phyloP scores from a whole-genome alignment of 192 early-diverging fungal genomes.

The Spinellus fusiger region DNA sequence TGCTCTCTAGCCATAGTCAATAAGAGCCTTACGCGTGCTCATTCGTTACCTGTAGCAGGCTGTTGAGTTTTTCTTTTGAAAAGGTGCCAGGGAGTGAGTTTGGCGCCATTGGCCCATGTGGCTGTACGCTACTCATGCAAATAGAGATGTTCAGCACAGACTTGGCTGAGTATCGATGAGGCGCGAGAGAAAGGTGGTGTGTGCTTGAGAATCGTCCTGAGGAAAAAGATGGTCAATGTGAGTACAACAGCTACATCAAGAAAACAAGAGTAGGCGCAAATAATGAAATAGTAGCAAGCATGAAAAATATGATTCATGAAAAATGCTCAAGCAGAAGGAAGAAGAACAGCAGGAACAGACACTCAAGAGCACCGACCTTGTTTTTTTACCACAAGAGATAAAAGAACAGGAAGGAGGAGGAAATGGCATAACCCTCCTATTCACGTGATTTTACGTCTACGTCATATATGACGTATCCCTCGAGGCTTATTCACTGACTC shows the following conservation, averaged over 20 bases:
- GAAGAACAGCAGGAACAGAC: background rate
- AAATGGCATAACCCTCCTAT: background rate
- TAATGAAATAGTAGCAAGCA: background rate
- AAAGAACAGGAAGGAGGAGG: background rate
- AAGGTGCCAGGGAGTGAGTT: conserved; percentile 10
- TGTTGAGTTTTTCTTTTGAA: conserved; percentile 24
- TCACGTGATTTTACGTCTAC: background rate
- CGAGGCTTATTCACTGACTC: background rate
- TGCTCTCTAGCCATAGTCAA: conserved; percentile 18
- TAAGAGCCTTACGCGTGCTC: background rate
- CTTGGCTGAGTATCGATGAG: background rate
- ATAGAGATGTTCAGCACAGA: background rate
- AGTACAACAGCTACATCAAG: background rate
- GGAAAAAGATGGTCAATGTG: background rate
- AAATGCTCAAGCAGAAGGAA: background rate
- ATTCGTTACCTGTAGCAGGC: conserved; percentile 11
- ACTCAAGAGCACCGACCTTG: background rate
- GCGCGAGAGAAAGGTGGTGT: background rate
- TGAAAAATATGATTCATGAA: background rate
- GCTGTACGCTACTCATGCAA: conserved; percentile 1
- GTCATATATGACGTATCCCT: background rate
- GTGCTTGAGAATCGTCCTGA: background rate
- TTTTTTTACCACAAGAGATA: background rate
- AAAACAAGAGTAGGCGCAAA: background rate
- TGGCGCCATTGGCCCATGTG: background rate